Conservation (phyloP, 1,284 basidiomycete species). For the Porphyrellus sp. region DNA sequence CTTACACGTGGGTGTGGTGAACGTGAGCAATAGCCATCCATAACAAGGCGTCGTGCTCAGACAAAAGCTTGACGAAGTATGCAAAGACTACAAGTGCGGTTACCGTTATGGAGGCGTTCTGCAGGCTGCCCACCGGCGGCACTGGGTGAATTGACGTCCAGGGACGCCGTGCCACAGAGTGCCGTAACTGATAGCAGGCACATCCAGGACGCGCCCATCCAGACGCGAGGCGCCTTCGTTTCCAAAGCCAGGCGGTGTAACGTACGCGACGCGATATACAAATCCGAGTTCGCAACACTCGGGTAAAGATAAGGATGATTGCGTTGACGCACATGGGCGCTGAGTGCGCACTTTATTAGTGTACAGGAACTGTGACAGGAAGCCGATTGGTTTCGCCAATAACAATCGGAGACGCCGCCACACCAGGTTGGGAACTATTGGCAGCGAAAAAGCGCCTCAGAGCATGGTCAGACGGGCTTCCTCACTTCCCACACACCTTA, state of each 20-base stretch:
- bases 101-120: neutral
- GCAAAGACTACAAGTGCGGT: constrained; percentile 49
- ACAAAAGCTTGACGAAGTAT: constrained; percentile 58
- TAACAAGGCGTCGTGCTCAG: constrained; percentile 50
- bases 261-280: constrained; percentile 68
- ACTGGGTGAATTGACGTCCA: constrained; percentile 44
- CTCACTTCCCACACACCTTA: constrained; percentile 24
- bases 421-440: constrained; percentile 57
- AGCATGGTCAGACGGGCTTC: neutral
- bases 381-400: constrained; percentile 44
- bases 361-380: constrained; percentile 10
- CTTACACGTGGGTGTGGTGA: constrained; percentile 63
- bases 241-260: constrained; percentile 61
- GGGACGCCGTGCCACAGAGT: constrained; percentile 53
- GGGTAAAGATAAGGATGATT: constrained; percentile 74
- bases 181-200: constrained; percentile 57
- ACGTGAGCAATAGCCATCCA: constrained; percentile 74
- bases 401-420: constrained; percentile 77
- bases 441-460: constrained; percentile 51
- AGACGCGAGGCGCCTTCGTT: neutral
- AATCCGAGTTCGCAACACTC: constrained; percentile 69
- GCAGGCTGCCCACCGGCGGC: neutral
- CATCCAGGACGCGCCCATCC: constrained; percentile 59
- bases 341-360: constrained; percentile 36
- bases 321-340: constrained; percentile 60